These are phyloP conservation scores for Oryza longistaminata DNA, from an alignment of 176 grass and related monocot genomes.

Conservation along the genomic window DNA sequence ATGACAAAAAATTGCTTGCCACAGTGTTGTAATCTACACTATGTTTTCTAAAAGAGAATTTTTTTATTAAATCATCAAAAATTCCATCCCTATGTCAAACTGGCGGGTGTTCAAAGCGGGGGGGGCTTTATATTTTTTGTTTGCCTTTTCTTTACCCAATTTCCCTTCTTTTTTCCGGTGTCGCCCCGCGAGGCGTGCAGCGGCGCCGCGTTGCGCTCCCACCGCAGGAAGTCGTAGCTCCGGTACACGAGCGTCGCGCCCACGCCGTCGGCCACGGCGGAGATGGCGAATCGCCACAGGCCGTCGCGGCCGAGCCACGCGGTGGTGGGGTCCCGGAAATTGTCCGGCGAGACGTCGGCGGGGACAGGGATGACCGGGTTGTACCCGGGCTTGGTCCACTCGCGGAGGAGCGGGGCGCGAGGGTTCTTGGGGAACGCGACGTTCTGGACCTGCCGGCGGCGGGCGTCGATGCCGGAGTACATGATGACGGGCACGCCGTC, in stretches of 20 bases:
- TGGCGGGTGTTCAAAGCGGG: no score
- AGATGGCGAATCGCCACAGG: conserved; percentile 55
- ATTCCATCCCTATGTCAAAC: no score
- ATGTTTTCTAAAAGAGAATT: no score
- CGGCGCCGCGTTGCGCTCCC: conserved; percentile 43
- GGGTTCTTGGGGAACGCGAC: conserved; percentile 60
- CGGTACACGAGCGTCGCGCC: conserved; percentile 48
- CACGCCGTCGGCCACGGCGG: conserved; percentile 30
- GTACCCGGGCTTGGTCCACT: conserved; percentile 58
- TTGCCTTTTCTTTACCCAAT: no score
- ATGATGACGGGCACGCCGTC: conserved; percentile 43
- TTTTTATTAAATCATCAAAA: no score
- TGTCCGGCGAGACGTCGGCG: conserved; percentile 17
- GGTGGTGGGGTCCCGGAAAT: conserved; percentile 69
- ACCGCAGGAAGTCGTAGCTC: conserved; percentile 52
- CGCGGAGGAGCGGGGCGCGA: conserved; percentile 42
- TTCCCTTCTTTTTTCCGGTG: no score
- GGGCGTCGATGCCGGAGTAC: conserved; percentile 53
- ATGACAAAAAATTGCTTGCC: no score
- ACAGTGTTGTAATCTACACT: no score
- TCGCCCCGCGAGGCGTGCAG: conserved; percentile 33
- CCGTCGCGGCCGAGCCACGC: conserved; percentile 65
- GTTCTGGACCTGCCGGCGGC: conserved; percentile 51
- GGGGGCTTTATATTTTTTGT: no score
- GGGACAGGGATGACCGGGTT: conserved; percentile 55